A percentile compares a stretch with the other conserved stretches of the same genome.
phyloP scores from a whole-genome alignment of 2,329 filamentous ascomycete species.

The Clathrospora elynae region DNA sequence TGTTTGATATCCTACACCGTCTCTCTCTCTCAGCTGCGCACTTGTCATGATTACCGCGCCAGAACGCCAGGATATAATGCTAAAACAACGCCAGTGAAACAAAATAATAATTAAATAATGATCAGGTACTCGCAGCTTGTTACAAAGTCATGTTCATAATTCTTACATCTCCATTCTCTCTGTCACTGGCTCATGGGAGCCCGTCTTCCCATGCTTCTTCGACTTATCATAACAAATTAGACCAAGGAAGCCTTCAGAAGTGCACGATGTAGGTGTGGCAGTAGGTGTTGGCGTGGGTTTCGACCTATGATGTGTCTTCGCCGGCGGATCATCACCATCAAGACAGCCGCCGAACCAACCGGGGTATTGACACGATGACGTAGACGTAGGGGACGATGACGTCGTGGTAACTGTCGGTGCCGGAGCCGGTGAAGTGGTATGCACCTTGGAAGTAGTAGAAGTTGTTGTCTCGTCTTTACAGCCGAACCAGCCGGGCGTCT shows the following conservation, averaged over 20 bases:
- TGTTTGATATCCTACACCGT: too few relatives aligned
- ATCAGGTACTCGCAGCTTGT: too few relatives aligned
- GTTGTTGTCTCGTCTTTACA: slow-evolving; percentile 61
- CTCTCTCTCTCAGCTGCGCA: too few relatives aligned
- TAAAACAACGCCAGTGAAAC: too few relatives aligned
- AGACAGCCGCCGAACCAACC: slow-evolving; percentile 58
- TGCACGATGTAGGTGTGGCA: slow-evolving; percentile 27
- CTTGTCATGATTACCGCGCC: too few relatives aligned
- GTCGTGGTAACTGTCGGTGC: slow-evolving; percentile 42
- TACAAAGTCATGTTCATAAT: neutral
- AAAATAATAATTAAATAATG: too few relatives aligned
- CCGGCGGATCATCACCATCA: slow-evolving; percentile 55
- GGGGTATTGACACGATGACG: slow-evolving; percentile 51
- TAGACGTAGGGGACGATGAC: slow-evolving; percentile 37
- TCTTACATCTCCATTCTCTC: slow-evolving; percentile 38
- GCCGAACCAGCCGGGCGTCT: slow-evolving; percentile 67
- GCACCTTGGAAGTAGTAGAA: slow-evolving; percentile 32
- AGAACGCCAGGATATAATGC: too few relatives aligned
- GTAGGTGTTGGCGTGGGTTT: slow-evolving; percentile 23
- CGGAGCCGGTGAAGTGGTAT: slow-evolving; percentile 32
- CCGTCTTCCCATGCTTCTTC: slow-evolving; percentile 21
- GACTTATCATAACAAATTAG: slow-evolving; percentile 39
- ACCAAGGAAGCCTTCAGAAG: slow-evolving; percentile 37
- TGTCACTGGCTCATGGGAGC: slow-evolving; percentile 6
- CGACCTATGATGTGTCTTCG: slow-evolving; percentile 23